A percentile compares a stretch with the other conserved stretches of the same genome.
These are phyloP conservation scores for Hydrangea macrophylla DNA, from an alignment of 148 eudicot species.

Conservation along the genomic window DNA sequence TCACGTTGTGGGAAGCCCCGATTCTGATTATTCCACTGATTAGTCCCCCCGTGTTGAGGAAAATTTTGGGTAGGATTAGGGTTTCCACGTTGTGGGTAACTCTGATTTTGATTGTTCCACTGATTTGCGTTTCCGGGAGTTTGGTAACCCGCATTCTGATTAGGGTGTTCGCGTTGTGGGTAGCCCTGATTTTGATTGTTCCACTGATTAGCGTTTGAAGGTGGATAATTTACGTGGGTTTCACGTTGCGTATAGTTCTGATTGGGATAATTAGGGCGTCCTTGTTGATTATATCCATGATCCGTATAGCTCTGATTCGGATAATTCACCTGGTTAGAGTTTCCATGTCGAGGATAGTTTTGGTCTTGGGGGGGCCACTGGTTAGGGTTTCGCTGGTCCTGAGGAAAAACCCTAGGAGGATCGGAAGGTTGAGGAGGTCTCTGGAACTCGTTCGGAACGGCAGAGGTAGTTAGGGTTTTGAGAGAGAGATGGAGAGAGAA, in stretches of 20 bases:
- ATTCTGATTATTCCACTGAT: slow-evolving; percentile 30
- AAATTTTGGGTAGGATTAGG: slow-evolving; percentile 17
- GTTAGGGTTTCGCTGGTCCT: slow-evolving; percentile 10
- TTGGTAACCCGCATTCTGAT: slow-evolving; percentile 14
- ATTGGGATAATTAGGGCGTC: background rate
- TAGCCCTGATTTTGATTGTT: slow-evolving; percentile 22
- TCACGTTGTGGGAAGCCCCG: slow-evolving; percentile 21
- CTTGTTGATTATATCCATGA: too few species aligned
- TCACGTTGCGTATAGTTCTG: slow-evolving; percentile 11
- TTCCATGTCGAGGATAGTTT: slow-evolving; percentile 17
- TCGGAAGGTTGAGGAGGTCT: slow-evolving; percentile 15
- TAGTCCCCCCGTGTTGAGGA: background rate
- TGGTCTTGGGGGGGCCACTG: slow-evolving; percentile 19
- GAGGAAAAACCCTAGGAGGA: slow-evolving; percentile 16
- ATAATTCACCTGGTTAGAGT: slow-evolving; percentile 20
- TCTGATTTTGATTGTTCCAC: slow-evolving; percentile 28
- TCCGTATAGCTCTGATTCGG: slow-evolving; percentile 13
- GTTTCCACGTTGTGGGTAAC: slow-evolving; percentile 9
- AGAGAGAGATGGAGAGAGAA: slow-evolving; percentile 13
- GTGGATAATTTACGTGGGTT: slow-evolving; percentile 7
- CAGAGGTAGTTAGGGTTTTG: slow-evolving; percentile 29
- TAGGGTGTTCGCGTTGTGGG: slow-evolving; percentile 11
- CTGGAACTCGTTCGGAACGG: slow-evolving; percentile 22
- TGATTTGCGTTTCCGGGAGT: slow-evolving; percentile 16
- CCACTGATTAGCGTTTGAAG: slow-evolving; percentile 25